Conservation (phyloP, 768 basidiomycete species). For the Sporobolomyces pararoseus region DNA sequence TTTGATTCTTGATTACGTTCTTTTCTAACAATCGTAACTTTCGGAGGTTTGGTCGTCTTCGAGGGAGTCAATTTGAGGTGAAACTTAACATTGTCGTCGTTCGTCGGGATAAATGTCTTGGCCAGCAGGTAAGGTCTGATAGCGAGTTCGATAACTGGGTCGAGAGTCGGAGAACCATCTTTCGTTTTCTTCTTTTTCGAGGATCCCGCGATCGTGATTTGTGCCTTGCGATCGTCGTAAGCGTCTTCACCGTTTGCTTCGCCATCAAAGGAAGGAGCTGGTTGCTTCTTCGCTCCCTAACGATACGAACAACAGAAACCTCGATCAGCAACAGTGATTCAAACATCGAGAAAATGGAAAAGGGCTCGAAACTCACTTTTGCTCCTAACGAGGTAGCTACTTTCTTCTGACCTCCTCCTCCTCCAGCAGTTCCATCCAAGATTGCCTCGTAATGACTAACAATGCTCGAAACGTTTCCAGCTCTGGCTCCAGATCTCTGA, state of each 20-base stretch:
- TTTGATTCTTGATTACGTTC: neutral
- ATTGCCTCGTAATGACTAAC: neutral
- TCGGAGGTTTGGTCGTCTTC: neutral
- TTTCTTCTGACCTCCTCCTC: no score
- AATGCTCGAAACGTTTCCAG: neutral
- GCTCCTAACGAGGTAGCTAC: no score
- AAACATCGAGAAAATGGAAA: no score
- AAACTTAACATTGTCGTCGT: neutral
- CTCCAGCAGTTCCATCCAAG: no score
- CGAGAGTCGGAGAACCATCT: neutral
- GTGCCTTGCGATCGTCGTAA: neutral
- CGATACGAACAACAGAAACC: neutral
- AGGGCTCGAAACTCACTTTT: no score
- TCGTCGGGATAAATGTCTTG: neutral
- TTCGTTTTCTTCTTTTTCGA: neutral
- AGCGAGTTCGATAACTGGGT: neutral
- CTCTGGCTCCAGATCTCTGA: neutral
- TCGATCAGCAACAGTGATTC: no score
- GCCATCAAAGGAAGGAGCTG: neutral
- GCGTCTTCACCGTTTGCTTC: neutral
- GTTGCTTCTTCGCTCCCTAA: neutral
- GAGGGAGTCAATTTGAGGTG: neutral
- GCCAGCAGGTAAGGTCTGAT: constrained; percentile 13
- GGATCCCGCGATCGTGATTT: neutral
- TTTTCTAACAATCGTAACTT: neutral